Evolutionary conservation across 345 rosid species (phyloP), one percentile per base, ranked within the genome.

Genomic region (Xanthoceras sorbifolium): DNA sequence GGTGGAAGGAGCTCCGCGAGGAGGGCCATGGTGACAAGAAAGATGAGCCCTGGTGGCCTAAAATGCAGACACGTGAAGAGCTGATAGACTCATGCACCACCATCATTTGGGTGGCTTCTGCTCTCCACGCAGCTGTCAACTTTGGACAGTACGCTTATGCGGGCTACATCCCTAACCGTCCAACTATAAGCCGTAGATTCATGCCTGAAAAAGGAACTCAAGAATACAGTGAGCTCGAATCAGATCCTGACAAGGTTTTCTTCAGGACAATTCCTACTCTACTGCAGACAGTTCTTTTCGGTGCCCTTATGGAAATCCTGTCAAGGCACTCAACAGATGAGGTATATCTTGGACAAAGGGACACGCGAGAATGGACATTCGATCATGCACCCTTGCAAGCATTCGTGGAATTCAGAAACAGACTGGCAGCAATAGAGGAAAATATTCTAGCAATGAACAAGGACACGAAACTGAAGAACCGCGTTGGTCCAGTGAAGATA

Each of bases 1-100:
- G 90, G 94, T 92, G 94, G 97, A 86, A 82, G 25, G 91, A 90
- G 62, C 73, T 89, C 20, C 79, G 86, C 9, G 91, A 90, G 71
- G 84, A 77, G 62, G 97, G 97, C 26, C 92, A 90, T 5, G 97
- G 87, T 3, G 94, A 92, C 86, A 85, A 78, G 76, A 90, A 87
- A 55, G 68, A 89, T 25, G 83, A 86, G 71, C 84, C 85, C 3
- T 89, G 92, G 94, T 92, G 94, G 94, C 91, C 92, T 4, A 77
- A 82, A 77, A 84, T 92, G 89, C 82, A 86, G 31, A 81, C 83
- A 7, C 75, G 77, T 0, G 76, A 80, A 48, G 92, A 92, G 29
- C 87, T 90, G 5, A 79, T 85, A 3, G 76, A 89, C 0, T 72
- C 91, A 9, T 89, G 91, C 88, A 87, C 92, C 34, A 88, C 83